phyloP scores from a whole-genome alignment of 495 filamentous ascomycete genomes.

The Penicillium maclennaniae region DNA sequence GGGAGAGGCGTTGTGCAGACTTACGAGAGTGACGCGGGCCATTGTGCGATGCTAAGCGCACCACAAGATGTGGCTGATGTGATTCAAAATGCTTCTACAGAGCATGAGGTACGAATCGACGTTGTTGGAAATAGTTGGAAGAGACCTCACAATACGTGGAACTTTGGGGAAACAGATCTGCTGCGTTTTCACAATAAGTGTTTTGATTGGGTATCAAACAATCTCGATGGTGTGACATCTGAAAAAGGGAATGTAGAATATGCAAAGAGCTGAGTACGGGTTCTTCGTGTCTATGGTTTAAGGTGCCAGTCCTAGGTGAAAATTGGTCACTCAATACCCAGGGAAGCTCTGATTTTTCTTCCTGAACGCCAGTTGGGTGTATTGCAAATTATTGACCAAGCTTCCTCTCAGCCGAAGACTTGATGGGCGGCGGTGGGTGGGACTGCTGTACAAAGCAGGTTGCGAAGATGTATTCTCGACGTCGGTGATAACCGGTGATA shows the following conservation, averaged over 20 bases:
- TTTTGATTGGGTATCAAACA: constrained; percentile 26
- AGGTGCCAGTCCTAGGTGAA: not conserved
- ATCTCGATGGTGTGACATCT: constrained; percentile 5
- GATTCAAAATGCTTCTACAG: not conserved
- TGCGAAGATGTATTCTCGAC: not conserved
- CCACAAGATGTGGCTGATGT: constrained; percentile 4
- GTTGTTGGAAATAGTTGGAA: not conserved
- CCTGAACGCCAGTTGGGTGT: not conserved
- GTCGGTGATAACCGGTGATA: not conserved
- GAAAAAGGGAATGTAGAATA: not conserved
- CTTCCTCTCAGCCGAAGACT: not conserved
- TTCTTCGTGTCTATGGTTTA: not conserved
- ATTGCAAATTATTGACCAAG: not conserved
- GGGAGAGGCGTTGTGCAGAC: not conserved
- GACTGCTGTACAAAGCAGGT: not conserved
- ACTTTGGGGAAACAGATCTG: not conserved
- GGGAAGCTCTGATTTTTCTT: not conserved
- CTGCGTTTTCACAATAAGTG: not conserved
- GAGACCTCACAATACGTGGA: no score
- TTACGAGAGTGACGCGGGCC: not conserved
- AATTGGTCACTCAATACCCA: not conserved
- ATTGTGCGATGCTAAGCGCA: constrained; percentile 3
- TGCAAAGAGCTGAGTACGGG: not conserved
- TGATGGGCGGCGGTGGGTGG: not conserved
- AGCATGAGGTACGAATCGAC: not conserved